These are phyloP conservation scores for Penicillium nucicola DNA, from an alignment of 495 filamentous ascomycete genomes.

Conservation along the genomic window DNA sequence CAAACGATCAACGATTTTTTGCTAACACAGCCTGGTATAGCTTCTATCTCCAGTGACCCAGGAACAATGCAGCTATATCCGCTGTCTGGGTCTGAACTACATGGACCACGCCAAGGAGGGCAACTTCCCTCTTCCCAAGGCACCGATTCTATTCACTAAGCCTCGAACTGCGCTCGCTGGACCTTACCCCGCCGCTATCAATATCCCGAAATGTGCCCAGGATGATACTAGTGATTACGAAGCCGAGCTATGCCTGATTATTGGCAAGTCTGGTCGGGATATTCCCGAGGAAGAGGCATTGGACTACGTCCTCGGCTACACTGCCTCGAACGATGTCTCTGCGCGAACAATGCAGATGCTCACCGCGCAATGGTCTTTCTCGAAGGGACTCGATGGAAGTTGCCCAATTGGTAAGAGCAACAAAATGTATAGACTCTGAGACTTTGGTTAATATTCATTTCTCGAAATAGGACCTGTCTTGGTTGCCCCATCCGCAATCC, in stretches of 20 bases:
- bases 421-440: background rate
- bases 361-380: slow-evolving; percentile 40
- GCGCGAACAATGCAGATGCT: slow-evolving; percentile 33
- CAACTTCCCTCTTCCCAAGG: slow-evolving; percentile 35
- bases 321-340: slow-evolving; percentile 38
- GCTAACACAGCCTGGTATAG: slow-evolving; percentile 3
- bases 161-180: slow-evolving; percentile 41
- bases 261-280: slow-evolving; percentile 37
- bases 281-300: slow-evolving; percentile 37
- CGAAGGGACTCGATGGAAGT: slow-evolving; percentile 40
- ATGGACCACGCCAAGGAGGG: slow-evolving; percentile 39
- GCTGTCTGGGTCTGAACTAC: slow-evolving; percentile 48
- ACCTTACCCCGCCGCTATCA: slow-evolving; percentile 39
- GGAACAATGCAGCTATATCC: slow-evolving; percentile 34
- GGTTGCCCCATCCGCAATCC: slow-evolving; percentile 30
- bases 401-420: slow-evolving; percentile 27
- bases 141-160: slow-evolving; percentile 46
- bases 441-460: background rate
- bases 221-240: slow-evolving; percentile 49
- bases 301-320: slow-evolving; percentile 44
- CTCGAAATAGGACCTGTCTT: slow-evolving; percentile 35
- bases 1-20: no score
- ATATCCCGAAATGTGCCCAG: slow-evolving; percentile 42
- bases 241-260: slow-evolving; percentile 40
- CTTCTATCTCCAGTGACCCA: slow-evolving; percentile 31